Evolutionary conservation across 345 rosid genomes (phyloP), one percentile per base, ranked within the genome.

Genomic region (Pistacia vera): DNA sequence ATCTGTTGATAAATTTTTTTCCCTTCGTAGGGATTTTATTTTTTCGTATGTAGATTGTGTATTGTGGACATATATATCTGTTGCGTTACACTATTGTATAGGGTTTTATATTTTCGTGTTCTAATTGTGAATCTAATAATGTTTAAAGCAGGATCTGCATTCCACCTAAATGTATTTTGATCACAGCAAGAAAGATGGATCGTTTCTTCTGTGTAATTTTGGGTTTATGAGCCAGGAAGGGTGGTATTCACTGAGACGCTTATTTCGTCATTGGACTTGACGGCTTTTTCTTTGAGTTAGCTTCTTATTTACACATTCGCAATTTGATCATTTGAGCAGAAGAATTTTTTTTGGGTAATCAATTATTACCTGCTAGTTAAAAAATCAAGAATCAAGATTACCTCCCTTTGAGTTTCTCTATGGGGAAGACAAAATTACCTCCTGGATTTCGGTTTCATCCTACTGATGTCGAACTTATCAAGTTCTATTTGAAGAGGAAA

Each of bases 381-480:
- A 30, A 30, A 30, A 30, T 30, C 2, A 30, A 30, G 33, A 30
- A 30, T 30, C 33, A 30, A 30, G 33, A 30, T 30, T 30, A 30
- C 33, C 49, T 35, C 64, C 7, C 41, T n/a, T 33, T 66, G 74
- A 51, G 59, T 57, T 56, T 74, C 55, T 17, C 35, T 14, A 87
- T 91, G 97, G 90, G 75, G 35, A 87, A 74, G 11, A 71, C 44
- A 7, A 30, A 17, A 3, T 73, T 84, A 48, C 73, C 82, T 56
- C 98, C 98, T 11, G 98, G 99, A 20, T 85, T 93, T 75, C 86
- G 97, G 18, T 95, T 95, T 77, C 93, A 88, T 72, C 99, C 99
- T 0, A 91, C 92, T 65, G 94, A 93, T 74, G 91, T 74, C 0
- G 99, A 95, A 74, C 82, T 95, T 52, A 79, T 93, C 20, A 85